Evolutionary conservation across 129 eudicot genomes (phyloP).

Genomic region (Chrysanthemum lavandulifolium): DNA sequence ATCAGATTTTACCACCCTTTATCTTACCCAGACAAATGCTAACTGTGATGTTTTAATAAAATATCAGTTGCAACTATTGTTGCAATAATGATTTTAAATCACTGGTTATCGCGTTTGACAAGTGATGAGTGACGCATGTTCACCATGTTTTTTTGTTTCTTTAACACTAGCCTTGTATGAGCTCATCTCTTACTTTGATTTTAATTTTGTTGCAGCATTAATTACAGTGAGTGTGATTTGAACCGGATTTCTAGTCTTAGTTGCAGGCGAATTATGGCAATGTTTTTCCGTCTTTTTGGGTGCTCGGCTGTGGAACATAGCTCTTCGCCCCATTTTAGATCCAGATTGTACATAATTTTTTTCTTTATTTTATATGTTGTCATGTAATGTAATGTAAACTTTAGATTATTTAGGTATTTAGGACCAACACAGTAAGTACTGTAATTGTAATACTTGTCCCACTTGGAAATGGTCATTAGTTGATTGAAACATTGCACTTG

Average conservation of each 20-base stretch:
- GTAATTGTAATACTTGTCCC: constrained; percentile 16
- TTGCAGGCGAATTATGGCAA: constrained; percentile 11
- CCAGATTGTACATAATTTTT: constrained; percentile 16
- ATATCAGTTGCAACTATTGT: no score
- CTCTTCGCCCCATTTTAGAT: neutral
- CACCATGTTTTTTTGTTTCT: neutral
- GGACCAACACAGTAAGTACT: constrained; percentile 7
- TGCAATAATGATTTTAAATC: no score
- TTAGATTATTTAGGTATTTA: constrained; percentile 21
- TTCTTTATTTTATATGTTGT: neutral
- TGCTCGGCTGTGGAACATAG: neutral
- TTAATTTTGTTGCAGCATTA: constrained; percentile 23
- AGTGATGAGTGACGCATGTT: neutral
- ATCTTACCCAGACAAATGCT: no score
- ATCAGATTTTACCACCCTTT: no score
- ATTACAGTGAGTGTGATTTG: constrained; percentile 32
- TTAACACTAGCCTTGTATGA: neutral
- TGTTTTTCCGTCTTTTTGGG: neutral
- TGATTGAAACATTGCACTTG: neutral
- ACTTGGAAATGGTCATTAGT: constrained; percentile 19
- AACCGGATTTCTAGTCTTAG: constrained; percentile 13
- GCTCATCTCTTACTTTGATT: neutral
- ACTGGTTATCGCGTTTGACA: neutral
- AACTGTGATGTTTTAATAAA: no score
- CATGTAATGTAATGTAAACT: constrained; percentile 14